Conservation (phyloP, 495 filamentous ascomycete genomes). For the Daldinia childiae region DNA sequence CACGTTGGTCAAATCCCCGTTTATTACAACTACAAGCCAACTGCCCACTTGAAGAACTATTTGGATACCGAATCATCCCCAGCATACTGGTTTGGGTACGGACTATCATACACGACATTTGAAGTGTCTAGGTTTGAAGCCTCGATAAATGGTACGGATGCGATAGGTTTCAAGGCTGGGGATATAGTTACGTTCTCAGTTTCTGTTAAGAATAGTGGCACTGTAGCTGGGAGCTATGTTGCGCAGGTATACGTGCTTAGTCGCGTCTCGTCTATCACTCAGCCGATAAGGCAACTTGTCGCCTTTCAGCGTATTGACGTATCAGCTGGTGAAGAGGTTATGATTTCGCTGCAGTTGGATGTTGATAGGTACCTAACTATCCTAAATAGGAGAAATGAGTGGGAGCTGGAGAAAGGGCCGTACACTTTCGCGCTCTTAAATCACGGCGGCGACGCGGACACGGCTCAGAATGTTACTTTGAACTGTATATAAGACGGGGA, state of each 20-base stretch:
- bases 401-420: conserved; percentile 52
- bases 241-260: conserved; percentile 52
- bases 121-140: conserved; percentile 40
- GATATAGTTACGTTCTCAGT: conserved; percentile 49
- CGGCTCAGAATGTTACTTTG: conserved; percentile 49
- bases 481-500: conserved; percentile 36
- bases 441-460: conserved; percentile 48
- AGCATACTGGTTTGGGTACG: conserved; percentile 52
- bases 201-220: conserved; percentile 48
- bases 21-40: conserved; percentile 55
- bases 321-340: conserved; percentile 39
- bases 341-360: conserved; percentile 46
- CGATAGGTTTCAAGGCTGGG: conserved; percentile 33
- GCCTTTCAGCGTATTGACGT: conserved; percentile 52
- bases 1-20: conserved; percentile 50
- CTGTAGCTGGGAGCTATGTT: conserved; percentile 49
- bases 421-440: conserved; percentile 57
- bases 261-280: conserved; percentile 51
- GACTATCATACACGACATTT: conserved; percentile 53
- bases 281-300: conserved; percentile 54
- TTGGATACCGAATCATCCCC: conserved; percentile 46
- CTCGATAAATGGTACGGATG: conserved; percentile 8
- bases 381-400: conserved; percentile 50
- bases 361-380: conserved; percentile 52
- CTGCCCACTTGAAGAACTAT: conserved; percentile 45